A percentile compares a stretch with the other conserved stretches of the same genome.
Evolutionary conservation across 148 eudicot genomes (phyloP).

Genomic region (Silene uniflora): DNA sequence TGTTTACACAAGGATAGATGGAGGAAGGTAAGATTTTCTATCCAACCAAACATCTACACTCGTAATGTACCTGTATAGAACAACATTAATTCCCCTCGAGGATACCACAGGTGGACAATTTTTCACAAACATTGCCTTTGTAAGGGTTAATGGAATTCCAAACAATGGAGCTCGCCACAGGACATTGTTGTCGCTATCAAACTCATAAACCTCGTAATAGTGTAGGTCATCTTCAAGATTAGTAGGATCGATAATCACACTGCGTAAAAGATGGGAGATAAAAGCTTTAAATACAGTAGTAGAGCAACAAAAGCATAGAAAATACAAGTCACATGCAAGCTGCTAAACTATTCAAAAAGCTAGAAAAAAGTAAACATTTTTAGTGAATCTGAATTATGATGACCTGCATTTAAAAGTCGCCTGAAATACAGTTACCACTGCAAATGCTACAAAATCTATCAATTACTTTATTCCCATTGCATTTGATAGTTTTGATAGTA

Average conservation of each 20-base stretch:
- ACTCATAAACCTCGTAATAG: constrained; percentile 73
- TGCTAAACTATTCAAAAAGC: neutral
- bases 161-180: constrained; percentile 98
- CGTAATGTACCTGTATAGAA: constrained; percentile 59
- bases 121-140: constrained; percentile 64
- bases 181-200: constrained; percentile 74
- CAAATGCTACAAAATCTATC: too few relatives aligned
- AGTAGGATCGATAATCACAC: constrained; percentile 89
- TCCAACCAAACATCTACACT: neutral
- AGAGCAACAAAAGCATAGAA: too few relatives aligned
- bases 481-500: neutral
- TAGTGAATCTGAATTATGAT: neutral
- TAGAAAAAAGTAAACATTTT: neutral
- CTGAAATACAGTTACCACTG: neutral
- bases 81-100: constrained; percentile 62
- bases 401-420: neutral
- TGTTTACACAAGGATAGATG: neutral
- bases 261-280: constrained; percentile 23
- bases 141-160: constrained; percentile 81
- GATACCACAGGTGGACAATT: constrained; percentile 62
- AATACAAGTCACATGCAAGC: neutral
- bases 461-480: neutral
- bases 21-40: neutral
- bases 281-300: constrained; percentile 6
- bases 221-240: too few relatives aligned